phyloP scores from a whole-genome alignment of 2,329 filamentous ascomycete genomes.

The Cercospora citrullina region DNA sequence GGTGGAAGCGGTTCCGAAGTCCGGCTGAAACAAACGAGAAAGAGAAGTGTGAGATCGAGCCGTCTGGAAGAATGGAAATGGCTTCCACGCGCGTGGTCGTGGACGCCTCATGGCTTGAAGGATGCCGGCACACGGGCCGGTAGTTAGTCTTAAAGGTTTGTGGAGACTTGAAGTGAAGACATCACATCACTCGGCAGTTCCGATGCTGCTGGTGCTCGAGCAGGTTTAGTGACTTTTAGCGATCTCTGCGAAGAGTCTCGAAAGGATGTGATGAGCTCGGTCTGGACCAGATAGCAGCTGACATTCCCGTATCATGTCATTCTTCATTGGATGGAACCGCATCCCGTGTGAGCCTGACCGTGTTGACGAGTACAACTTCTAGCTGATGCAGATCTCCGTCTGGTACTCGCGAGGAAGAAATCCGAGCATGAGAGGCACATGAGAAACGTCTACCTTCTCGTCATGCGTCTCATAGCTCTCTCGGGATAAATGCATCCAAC shows the following conservation, averaged over 20 bases:
- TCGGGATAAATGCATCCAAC: neutral
- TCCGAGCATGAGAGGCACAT: neutral
- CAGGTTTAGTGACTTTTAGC: neutral
- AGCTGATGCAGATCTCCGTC: neutral
- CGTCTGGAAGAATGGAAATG: neutral
- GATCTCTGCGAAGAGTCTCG: neutral
- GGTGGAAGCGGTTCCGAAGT: neutral
- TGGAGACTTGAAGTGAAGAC: neutral
- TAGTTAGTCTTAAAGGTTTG: neutral
- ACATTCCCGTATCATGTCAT: neutral
- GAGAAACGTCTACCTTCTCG: neutral
- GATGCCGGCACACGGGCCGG: neutral
- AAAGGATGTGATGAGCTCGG: neutral
- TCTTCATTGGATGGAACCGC: neutral
- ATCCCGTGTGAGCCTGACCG: neutral
- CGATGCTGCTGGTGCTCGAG: neutral
- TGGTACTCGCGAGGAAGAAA: neutral
- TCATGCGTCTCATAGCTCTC: neutral
- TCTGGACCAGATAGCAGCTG: neutral
- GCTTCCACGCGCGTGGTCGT: neutral
- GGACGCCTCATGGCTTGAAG: neutral
- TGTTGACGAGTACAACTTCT: neutral
- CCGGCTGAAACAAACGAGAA: neutral
- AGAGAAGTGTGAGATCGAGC: neutral
- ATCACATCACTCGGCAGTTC: neutral